These are phyloP conservation scores for Chlamydomonas urium DNA, from an alignment of 139 green algal genomes.

Conservation along the genomic window DNA sequence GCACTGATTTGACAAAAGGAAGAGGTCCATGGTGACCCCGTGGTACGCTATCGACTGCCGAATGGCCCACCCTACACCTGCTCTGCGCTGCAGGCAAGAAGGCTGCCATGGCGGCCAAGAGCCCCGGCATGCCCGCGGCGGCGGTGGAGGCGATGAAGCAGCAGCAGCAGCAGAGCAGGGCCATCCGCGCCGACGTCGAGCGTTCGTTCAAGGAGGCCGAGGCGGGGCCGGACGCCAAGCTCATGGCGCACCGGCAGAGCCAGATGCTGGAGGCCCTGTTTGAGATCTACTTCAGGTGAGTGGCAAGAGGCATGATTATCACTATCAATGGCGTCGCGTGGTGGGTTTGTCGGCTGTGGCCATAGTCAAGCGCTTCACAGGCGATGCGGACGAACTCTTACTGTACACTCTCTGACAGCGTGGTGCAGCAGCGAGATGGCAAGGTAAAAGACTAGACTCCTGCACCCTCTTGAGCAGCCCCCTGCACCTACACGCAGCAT, in stretches of 20 bases:
- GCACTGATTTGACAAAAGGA: too few species aligned
- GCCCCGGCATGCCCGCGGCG: conserved; percentile 6
- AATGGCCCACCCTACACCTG: too few species aligned
- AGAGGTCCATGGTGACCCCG: too few species aligned
- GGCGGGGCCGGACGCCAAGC: conserved; percentile 25
- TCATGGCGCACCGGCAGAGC: conserved; percentile 37
- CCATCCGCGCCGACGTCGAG: conserved; percentile 28
- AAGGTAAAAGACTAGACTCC: too few species aligned
- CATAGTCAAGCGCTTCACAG: too few species aligned
- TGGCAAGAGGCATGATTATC: neutral
- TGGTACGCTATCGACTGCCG: too few species aligned
- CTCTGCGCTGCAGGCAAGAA: conserved; percentile 17
- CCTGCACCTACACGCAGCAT: too few species aligned
- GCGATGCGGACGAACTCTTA: too few species aligned
- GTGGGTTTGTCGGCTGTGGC: too few species aligned
- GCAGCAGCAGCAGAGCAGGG: neutral
- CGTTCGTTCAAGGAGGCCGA: conserved; percentile 59
- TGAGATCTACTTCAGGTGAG: conserved; percentile 64
- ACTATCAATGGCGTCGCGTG: neutral
- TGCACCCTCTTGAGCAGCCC: too few species aligned
- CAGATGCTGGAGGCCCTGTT: conserved; percentile 71
- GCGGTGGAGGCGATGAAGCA: conserved; percentile 2
- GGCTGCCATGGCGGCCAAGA: conserved; percentile 32
- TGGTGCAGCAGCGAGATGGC: too few species aligned
- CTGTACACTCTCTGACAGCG: too few species aligned